phyloP scores from a whole-genome alignment of 2,329 filamentous ascomycete genomes.

The Trichoderma atrobrunneum region DNA sequence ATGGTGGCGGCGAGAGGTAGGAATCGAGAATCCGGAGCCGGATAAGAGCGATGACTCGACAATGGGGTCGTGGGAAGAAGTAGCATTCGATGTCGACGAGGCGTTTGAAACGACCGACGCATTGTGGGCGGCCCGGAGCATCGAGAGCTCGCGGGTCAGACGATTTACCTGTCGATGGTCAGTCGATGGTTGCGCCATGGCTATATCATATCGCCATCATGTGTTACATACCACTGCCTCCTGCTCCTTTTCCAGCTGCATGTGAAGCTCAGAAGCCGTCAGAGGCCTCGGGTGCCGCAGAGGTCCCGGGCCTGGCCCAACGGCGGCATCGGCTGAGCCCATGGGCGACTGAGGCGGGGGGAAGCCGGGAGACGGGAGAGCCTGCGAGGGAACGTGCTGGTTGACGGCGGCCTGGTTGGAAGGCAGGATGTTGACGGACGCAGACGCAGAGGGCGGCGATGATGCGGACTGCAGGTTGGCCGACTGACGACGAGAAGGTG shows the following conservation, averaged over 20 bases:
- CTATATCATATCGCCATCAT: background rate
- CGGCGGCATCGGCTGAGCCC: constrained; percentile 37
- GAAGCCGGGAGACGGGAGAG: constrained; percentile 28
- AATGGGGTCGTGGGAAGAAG: constrained; percentile 47
- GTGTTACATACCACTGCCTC: constrained; percentile 72
- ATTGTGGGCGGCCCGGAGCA: constrained; percentile 71
- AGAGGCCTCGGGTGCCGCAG: constrained; percentile 82
- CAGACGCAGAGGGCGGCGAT: constrained; percentile 41
- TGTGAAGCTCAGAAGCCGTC: constrained; percentile 84
- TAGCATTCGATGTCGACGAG: constrained; percentile 59
- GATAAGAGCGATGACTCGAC: constrained; percentile 53
- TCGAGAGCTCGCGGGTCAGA: constrained; percentile 80
- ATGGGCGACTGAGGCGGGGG: constrained; percentile 27
- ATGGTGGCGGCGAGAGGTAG: constrained; percentile 53
- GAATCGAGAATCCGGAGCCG: constrained; percentile 57
- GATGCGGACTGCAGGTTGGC: constrained; percentile 40
- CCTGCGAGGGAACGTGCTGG: constrained; percentile 34
- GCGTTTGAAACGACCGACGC: constrained; percentile 63
- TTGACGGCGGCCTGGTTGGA: constrained; percentile 53
- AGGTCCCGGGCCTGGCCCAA: constrained; percentile 60
- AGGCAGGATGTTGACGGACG: constrained; percentile 54
- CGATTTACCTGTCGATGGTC: constrained; percentile 72
- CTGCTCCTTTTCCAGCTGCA: constrained; percentile 90
- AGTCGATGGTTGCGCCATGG: background rate
- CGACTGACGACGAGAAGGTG: constrained; percentile 43